phyloP scores from a whole-genome alignment of 1,284 basidiomycete species.

The Ceraceosorus bombacis region DNA sequence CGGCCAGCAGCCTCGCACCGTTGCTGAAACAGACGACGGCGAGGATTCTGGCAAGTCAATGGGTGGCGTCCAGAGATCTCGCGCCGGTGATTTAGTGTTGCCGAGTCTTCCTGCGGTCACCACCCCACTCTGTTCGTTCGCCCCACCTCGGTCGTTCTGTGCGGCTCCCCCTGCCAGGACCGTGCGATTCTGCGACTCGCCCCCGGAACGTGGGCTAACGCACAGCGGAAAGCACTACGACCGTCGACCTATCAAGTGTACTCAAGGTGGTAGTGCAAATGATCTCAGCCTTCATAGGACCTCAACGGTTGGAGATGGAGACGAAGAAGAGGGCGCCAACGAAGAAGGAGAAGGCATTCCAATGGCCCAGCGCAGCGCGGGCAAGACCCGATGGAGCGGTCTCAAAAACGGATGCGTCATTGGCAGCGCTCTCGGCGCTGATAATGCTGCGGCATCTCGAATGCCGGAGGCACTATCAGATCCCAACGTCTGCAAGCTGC shows the following conservation, averaged over 20 bases:
- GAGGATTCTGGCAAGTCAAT: background rate
- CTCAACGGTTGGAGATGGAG: slow-evolving; percentile 13
- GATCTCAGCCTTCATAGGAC: slow-evolving; percentile 34
- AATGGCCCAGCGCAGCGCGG: background rate
- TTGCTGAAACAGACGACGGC: background rate
- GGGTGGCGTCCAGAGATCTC: background rate
- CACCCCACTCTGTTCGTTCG: slow-evolving; percentile 5
- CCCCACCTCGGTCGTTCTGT: slow-evolving; percentile 5
- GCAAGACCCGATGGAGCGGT: slow-evolving; percentile 23
- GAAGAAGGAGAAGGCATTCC: slow-evolving; percentile 12
- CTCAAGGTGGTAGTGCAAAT: slow-evolving; percentile 28
- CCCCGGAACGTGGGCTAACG: slow-evolving; percentile 28
- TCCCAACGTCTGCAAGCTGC: slow-evolving; percentile 15
- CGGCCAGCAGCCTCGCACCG: background rate
- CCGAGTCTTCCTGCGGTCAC: background rate
- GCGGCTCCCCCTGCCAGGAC: slow-evolving; percentile 15
- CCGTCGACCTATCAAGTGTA: slow-evolving; percentile 36
- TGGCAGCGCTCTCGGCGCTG: slow-evolving; percentile 8
- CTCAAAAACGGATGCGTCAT: slow-evolving; percentile 31
- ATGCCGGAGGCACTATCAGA: background rate
- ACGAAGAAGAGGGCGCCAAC: slow-evolving; percentile 17
- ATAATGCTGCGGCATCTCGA: background rate
- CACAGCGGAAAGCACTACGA: slow-evolving; percentile 30
- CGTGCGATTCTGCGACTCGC: slow-evolving; percentile 29
- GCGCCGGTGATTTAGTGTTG: no score